Evolutionary conservation across 768 basidiomycete species (phyloP), one percentile per base, ranked within the genome.

Genomic region (Neoboletus magnificus): DNA sequence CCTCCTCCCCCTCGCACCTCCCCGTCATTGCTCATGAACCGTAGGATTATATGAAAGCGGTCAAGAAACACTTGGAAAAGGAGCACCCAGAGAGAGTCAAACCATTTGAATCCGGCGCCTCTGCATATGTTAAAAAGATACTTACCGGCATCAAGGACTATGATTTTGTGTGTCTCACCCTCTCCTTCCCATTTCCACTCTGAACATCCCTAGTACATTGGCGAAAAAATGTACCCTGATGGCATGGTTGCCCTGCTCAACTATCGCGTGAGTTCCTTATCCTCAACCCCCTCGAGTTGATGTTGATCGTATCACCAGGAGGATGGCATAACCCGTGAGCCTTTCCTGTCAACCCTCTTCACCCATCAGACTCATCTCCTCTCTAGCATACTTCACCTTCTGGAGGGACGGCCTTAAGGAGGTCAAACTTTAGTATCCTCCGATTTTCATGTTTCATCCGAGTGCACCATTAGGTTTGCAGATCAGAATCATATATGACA

Each of bases 191-290:
- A 5, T 16, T 25, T 22, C 25, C 23, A 5, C n/a, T 29, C 54
- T 58, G 41, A 63, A 4, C 5, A 52, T 15, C 20, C 27, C 39
- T 13, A 91, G 89, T 91, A 83, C 76, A 82, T 77, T 48, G 85
- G 90, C 56, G 86, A 86, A 69, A 64, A 51, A 40, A 89, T 91
- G 89, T 82, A 92, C 70, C 76, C 84, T n/a, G 90, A 97, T 5
- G 96, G 95, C 54, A 89, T 96, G 92, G 82, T 98, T 63, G 91
- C 86, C 42, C 82, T 98, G 45, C 83, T 98, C 67, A 96, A 99
- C 79, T 99, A 93, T 77, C 85, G 97, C 37, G 85, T 85, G 70
- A 67, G 84, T 57, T 69, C 22, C 45, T 41, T 33, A 27, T 48
- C 16, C 13, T 3, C 18, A 8, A 20, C 6, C 8, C 6, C 6